Percentiles rank a stretch among this genome's conserved stretches.
Evolutionary conservation across 768 basidiomycete genomes (phyloP).

Genomic region (Favolaschia claudopus): DNA sequence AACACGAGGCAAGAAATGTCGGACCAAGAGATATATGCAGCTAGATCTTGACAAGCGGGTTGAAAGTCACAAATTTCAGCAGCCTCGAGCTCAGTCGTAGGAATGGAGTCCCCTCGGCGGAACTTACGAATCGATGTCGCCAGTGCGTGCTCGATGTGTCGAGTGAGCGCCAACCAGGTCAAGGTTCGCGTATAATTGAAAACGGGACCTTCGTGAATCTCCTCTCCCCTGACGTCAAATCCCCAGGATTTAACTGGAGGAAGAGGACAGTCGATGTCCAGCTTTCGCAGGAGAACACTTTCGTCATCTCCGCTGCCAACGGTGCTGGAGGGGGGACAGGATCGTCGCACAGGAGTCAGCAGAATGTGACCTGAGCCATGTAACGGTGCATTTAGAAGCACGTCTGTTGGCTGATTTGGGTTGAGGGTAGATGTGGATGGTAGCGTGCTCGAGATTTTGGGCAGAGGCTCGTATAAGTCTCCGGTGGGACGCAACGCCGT

Average conservation of each 20-base stretch:
- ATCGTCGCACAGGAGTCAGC: too few species aligned
- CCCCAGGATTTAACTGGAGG: background rate
- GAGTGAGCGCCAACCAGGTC: constrained; percentile 9
- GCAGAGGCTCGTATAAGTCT: too few species aligned
- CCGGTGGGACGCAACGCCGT: background rate
- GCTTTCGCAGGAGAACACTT: background rate
- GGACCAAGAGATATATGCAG: background rate
- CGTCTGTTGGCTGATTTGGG: too few species aligned
- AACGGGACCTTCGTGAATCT: constrained; percentile 14
- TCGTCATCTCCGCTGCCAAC: background rate
- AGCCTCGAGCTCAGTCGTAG: background rate
- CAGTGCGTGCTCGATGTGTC: background rate
- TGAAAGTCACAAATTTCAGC: background rate
- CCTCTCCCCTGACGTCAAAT: constrained; percentile 11
- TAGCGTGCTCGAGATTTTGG: too few species aligned
- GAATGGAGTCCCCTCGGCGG: background rate
- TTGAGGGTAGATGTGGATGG: too few species aligned
- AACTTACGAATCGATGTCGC: background rate
- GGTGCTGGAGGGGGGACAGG: too few species aligned
- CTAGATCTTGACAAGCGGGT: background rate
- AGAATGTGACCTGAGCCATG: too few species aligned
- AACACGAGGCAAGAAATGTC: background rate
- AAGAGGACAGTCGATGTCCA: background rate
- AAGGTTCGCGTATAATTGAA: constrained; percentile 16
- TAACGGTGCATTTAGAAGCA: too few species aligned